These are phyloP conservation scores for Syncephalastrum sp. DNA, from an alignment of 371 early-diverging fungal genomes.

Conservation along the genomic window DNA sequence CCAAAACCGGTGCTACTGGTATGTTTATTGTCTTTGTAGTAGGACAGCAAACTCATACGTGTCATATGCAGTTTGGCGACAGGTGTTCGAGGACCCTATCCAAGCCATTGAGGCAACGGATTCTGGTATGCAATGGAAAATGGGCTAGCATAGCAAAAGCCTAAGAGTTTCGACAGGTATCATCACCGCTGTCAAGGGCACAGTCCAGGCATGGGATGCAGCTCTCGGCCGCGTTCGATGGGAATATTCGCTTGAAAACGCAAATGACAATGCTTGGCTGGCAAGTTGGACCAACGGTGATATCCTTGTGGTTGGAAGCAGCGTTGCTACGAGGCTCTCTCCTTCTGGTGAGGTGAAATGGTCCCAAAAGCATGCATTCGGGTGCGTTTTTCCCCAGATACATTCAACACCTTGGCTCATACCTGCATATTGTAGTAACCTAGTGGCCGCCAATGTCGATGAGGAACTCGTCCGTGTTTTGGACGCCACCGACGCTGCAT, in stretches of 20 bases:
- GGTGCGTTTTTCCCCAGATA: too few species aligned
- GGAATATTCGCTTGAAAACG: neutral
- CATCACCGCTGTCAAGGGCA: too few species aligned
- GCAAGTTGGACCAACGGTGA: conserved; percentile 20
- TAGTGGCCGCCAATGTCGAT: too few species aligned
- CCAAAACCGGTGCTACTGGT: conserved; percentile 61
- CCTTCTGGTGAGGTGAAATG: conserved; percentile 21
- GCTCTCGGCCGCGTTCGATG: too few species aligned
- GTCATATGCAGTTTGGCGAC: conserved; percentile 9
- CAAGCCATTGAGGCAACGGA: conserved; percentile 4
- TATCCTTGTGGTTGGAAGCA: conserved; percentile 12
- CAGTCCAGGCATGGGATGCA: too few species aligned
- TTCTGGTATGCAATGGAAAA: conserved; percentile 1
- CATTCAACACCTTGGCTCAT: too few species aligned
- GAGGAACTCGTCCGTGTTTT: conserved; percentile 8
- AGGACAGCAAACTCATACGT: conserved; percentile 16
- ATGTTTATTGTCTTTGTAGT: conserved; percentile 8
- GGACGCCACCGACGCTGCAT: conserved; percentile 16
- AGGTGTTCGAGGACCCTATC: conserved; percentile 4
- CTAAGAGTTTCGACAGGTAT: too few species aligned
- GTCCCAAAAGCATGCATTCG: conserved; percentile 9
- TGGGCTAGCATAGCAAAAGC: too few species aligned
- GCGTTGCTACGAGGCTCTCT: conserved; percentile 14
- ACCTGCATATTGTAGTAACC: too few species aligned
- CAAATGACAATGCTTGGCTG: conserved; percentile 1